Evolutionary conservation across 1,284 basidiomycete species (phyloP).

Genomic region (Chalciporus sp.): DNA sequence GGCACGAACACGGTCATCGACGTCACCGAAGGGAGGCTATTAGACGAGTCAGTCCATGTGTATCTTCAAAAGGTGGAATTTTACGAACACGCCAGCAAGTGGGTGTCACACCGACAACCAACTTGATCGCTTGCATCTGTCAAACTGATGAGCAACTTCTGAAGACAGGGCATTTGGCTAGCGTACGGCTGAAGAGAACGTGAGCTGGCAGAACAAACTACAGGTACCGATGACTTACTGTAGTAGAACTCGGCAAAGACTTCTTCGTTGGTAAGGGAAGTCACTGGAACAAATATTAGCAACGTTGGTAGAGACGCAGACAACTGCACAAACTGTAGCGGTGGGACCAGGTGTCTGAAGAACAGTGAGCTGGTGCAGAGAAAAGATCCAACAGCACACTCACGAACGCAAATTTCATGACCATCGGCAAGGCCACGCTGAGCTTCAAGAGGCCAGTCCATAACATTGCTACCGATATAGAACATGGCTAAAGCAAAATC

Average conservation of each 20-base stretch:
- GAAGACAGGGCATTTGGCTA: too few species aligned
- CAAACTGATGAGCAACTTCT: background rate
- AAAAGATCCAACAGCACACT: constrained; percentile 28
- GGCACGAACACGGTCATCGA: constrained; percentile 71
- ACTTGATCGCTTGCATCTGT: constrained; percentile 52
- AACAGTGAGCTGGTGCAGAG: background rate
- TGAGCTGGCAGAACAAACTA: constrained; percentile 4
- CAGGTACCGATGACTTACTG: constrained; percentile 41
- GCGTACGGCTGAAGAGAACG: constrained; percentile 22
- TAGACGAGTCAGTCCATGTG: background rate
- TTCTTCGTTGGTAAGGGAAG: constrained; percentile 69
- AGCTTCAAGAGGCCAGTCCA: constrained; percentile 72
- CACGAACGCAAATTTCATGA: constrained; percentile 63
- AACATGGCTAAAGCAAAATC: constrained; percentile 53
- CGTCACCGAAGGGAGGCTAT: constrained; percentile 63
- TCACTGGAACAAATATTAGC: constrained; percentile 44
- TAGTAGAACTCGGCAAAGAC: constrained; percentile 85
- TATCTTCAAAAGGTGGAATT: background rate
- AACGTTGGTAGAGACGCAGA: background rate
- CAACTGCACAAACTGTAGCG: constrained; percentile 43
- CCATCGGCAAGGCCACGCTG: constrained; percentile 65
- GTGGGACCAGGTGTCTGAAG: constrained; percentile 60
- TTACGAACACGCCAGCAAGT: constrained; percentile 63
- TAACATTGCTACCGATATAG: constrained; percentile 79
- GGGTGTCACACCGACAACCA: constrained; percentile 63